Base-by-base conservation (phyloP, 148 eudicot species). In the Pharnaceum exiguum region DNA sequence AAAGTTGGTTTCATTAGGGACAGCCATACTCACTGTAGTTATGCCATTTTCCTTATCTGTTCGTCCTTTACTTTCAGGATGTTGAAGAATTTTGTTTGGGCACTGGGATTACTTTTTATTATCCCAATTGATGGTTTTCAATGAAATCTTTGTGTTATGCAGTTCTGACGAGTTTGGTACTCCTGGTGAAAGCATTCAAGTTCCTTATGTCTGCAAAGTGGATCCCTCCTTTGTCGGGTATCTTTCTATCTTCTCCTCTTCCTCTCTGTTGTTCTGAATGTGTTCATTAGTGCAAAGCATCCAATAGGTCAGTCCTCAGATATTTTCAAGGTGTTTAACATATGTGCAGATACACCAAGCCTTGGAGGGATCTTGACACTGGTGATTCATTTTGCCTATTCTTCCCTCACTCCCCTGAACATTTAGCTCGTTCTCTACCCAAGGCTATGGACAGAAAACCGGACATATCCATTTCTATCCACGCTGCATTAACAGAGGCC, bases 351-450 rank as follows among this genome's bases (percentile, higher is more conserved):
- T 64, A 79, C 74, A 71, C 76, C 32, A 71, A 71, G 51, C 84
- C 97, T 40, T 81, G 83, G 85, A 81, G 72, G 69, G 95, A 89
- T 74, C 83, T 69, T 65, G 72, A 73, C 44, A 77, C 79, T 46
- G 86, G 88, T 43, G 73, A 67, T 32, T 59, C 71, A 36, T 73
- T 77, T 66, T 86, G 95, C 70, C 73, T 81, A n/a, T 86, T 89
- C 79, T 89, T 79, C 63, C 96, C 96, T 52, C 67, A 81, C 72
- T 70, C 87, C 68, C 90, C 96, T 24, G 82, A 81, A 65, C 80
- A 83, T 72, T 67, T 89, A 50, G 77, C 60, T 37, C 84, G 37
- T 39, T 40, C 74, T 43, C 35, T 70, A 51, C 74, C 86, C 46
- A 77, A 63, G 43, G 64, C 73, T 17, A 42, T 36, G 11, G 75